Conservation (phyloP, 805 yeast species). For the Saturnispora sanitii region DNA sequence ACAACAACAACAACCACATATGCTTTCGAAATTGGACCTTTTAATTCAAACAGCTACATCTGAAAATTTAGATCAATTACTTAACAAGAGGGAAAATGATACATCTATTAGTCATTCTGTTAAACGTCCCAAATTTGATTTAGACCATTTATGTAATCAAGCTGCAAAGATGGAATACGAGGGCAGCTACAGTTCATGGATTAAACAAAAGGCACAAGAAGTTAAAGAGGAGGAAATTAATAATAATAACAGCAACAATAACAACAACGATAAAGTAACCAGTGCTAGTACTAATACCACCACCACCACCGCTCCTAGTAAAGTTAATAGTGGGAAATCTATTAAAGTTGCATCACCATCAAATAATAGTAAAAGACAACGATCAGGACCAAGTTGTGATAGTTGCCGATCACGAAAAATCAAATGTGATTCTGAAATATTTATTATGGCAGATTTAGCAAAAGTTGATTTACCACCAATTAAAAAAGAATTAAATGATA, state of each 20-base stretch:
- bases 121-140: background rate
- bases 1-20: background rate
- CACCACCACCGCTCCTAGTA: background rate
- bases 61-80: slow-evolving; percentile 8
- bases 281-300: too few relatives aligned
- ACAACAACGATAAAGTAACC: too few relatives aligned
- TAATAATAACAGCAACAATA: background rate
- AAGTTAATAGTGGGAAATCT: slow-evolving; percentile 7
- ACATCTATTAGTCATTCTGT: background rate
- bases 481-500: background rate
- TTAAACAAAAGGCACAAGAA: background rate
- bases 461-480: slow-evolving; percentile 1
- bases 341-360: slow-evolving; percentile 28
- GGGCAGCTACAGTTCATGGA: slow-evolving; percentile 1
- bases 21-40: slow-evolving; percentile 22
- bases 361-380: slow-evolving; percentile 36
- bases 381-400: slow-evolving; percentile 71
- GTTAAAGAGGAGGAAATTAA: background rate
- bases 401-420: slow-evolving; percentile 59
- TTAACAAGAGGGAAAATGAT: too few relatives aligned
- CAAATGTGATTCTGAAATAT: slow-evolving; percentile 61
- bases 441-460: slow-evolving; percentile 21
- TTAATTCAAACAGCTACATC: slow-evolving; percentile 25
- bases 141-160: slow-evolving; percentile 5
- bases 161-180: slow-evolving; percentile 5